Base-by-base conservation (phyloP, 495 filamentous ascomycete species). In the Schizothecium vesticola region DNA sequence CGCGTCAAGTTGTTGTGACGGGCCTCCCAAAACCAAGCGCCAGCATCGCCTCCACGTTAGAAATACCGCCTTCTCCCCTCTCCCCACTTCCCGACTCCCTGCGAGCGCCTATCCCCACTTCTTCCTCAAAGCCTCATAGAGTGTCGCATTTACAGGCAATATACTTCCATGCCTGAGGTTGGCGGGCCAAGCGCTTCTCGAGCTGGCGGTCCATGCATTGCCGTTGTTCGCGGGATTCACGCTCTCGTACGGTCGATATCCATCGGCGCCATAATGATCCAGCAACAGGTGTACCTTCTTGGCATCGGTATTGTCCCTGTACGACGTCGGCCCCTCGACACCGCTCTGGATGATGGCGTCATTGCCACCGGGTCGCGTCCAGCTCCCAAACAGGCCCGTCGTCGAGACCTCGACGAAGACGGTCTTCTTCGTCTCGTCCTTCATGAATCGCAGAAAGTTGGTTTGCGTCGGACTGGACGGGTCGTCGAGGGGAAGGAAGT, bases 101-200 rank as follows among this genome's bases (percentile, higher is more conserved):
- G 19, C 16, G 1, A 23, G 21, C n/a, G 7, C 10, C 25, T 51
- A 66, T 13, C 75, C 73, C 81, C 81, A 86, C 71, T 77, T 81
- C 59, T 66, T 33, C 25, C 61, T 72, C 69, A 86, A 61, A 21
- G 80, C 78, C 59, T 77, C 70, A 63, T 79, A 82, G 36, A 78
- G 55, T 22, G 73, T 77, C 71, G 77, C 70, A 59, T 78, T 83
- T 5, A 85, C 69, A 0, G 83, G 76, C 64, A 86, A 51, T 13
- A 86, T 79, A 68, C 81, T 83, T 23, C 82, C 84, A 71, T 86
- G 83, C 64, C 84, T 79, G 71, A 86, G 65, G 56, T 81, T 81
- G 23, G 67, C 80, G 9, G 84, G 83, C 61, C 79, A 85, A 16
- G 57, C 72, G 1, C 67, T 68, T 59, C 80, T 63, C 57, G 69